Evolutionary conservation across 768 basidiomycete genomes (phyloP).

Genomic region (Inosperma sp.): DNA sequence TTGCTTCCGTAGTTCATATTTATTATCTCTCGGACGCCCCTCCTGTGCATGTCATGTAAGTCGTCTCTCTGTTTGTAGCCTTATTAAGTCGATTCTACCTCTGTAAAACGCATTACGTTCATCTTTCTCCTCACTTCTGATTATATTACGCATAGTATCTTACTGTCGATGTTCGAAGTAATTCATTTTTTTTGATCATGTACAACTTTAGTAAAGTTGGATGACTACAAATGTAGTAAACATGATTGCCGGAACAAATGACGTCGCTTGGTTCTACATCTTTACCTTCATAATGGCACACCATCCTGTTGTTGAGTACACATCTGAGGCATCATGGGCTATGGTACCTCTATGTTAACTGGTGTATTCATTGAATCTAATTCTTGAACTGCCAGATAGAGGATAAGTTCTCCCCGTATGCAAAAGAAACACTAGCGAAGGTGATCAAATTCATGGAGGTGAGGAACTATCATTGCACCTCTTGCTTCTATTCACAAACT

Average conservation of each 20-base stretch:
- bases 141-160: constrained; percentile 5
- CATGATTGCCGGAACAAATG: too few relatives aligned
- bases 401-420: constrained; percentile 88
- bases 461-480: constrained; percentile 14
- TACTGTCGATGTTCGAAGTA: constrained; percentile 6
- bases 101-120: not conserved
- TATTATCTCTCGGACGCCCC: not conserved
- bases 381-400: constrained; percentile 51
- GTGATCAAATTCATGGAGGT: constrained; percentile 85
- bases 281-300: constrained; percentile 51
- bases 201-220: too few relatives aligned
- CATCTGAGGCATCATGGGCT: constrained; percentile 83
- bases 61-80: not conserved
- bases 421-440: constrained; percentile 79
- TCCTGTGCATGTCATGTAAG: not conserved
- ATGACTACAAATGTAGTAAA: too few relatives aligned
- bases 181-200: not conserved
- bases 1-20: constrained; percentile 4
- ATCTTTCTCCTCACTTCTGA: not conserved
- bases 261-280: too few relatives aligned
- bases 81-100: not conserved
- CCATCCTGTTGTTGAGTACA: constrained; percentile 74
- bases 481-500: not conserved
- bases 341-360: constrained; percentile 44
- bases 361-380: not conserved